A percentile compares a stretch with the other conserved stretches of the same genome.
Evolutionary conservation across 2,329 filamentous ascomycete genomes (phyloP).

Genomic region (Exophiala alcalophila): DNA sequence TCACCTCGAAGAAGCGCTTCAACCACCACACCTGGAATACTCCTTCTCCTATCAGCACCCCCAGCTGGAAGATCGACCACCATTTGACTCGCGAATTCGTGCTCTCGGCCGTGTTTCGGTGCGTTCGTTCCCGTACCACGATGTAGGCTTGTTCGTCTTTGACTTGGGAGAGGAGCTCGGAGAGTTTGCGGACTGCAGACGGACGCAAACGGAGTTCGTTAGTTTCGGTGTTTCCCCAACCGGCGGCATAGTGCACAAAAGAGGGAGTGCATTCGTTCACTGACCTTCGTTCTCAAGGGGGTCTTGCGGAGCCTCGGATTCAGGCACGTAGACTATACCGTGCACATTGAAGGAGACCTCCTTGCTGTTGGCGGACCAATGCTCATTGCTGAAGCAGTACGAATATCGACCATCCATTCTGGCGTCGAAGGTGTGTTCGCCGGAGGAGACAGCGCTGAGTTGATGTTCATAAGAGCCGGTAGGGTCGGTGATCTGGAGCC

Average conservation of each 20-base stretch:
- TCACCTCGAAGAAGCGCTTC: slow-evolving; percentile 91
- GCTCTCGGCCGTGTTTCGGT: slow-evolving; percentile 98
- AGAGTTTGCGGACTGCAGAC: slow-evolving; percentile 70
- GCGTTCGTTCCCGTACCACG: slow-evolving; percentile 87
- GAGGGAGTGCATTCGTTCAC: slow-evolving; percentile 8
- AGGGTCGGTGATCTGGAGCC: slow-evolving; percentile 71
- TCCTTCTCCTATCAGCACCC: slow-evolving; percentile 83
- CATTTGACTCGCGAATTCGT: slow-evolving; percentile 97
- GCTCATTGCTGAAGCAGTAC: slow-evolving; percentile 99
- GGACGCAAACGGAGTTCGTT: slow-evolving; percentile 6
- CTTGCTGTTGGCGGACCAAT: slow-evolving; percentile 93
- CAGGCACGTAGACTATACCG: slow-evolving; percentile 94
- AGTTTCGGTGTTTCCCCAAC: neutral
- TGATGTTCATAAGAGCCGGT: slow-evolving; percentile 71
- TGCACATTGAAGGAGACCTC: slow-evolving; percentile 99
- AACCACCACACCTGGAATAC: slow-evolving; percentile 99
- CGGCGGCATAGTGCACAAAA: neutral
- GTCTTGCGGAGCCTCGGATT: slow-evolving; percentile 77
- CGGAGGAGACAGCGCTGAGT: slow-evolving; percentile 77
- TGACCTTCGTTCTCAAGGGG: slow-evolving; percentile 88
- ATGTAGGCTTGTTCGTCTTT: slow-evolving; percentile 99
- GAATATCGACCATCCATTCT: slow-evolving; percentile 80
- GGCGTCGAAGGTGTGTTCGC: slow-evolving; percentile 90
- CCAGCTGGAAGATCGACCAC: slow-evolving; percentile 98
- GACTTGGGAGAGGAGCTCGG: slow-evolving; percentile 82